Percentiles rank a stretch among this genome's conserved stretches.
phyloP scores from a whole-genome alignment of 2,329 filamentous ascomycete species.

The Alternaria consortialis region DNA sequence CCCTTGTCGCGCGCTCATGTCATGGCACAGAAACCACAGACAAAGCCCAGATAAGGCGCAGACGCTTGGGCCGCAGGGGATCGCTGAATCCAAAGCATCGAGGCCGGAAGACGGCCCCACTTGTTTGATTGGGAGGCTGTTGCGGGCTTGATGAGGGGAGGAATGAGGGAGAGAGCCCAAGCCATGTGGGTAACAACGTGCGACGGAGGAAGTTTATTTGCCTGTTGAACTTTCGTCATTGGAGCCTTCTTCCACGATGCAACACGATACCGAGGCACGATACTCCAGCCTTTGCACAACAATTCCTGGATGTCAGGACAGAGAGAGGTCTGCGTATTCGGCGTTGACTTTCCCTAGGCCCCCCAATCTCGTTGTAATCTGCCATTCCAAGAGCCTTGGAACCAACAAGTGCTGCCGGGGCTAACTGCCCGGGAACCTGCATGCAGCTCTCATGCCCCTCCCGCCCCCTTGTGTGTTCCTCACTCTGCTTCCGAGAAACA shows the following conservation, averaged over 20 bases:
- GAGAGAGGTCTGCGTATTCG: not conserved
- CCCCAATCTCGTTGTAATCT: constrained; percentile 1
- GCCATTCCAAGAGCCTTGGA: constrained; percentile 4
- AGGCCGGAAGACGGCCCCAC: constrained; percentile 3
- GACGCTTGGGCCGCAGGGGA: constrained; percentile 8
- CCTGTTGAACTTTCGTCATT: constrained; percentile 1
- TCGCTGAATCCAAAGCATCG: constrained; percentile 1
- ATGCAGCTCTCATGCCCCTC: constrained; percentile 1
- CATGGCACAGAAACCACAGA: constrained; percentile 1
- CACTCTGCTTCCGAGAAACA: constrained; percentile 4
- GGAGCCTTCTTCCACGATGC: not conserved
- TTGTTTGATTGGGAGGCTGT: constrained; percentile 17
- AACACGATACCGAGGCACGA: not conserved
- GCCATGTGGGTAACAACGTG: constrained; percentile 6
- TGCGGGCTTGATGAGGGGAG: constrained; percentile 8
- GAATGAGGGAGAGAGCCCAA: constrained; percentile 4
- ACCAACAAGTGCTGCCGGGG: constrained; percentile 2
- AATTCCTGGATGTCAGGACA: not conserved
- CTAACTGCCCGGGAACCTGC: constrained; percentile 5
- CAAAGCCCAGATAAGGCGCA: constrained; percentile 3
- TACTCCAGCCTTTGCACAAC: not conserved
- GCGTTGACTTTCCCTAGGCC: not conserved
- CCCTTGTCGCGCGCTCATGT: not conserved
- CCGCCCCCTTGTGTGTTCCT: not conserved
- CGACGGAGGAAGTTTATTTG: constrained; percentile 4